Evolutionary conservation across 1,284 basidiomycete species (phyloP).

Genomic region (Rhodotorula mucilaginosa): DNA sequence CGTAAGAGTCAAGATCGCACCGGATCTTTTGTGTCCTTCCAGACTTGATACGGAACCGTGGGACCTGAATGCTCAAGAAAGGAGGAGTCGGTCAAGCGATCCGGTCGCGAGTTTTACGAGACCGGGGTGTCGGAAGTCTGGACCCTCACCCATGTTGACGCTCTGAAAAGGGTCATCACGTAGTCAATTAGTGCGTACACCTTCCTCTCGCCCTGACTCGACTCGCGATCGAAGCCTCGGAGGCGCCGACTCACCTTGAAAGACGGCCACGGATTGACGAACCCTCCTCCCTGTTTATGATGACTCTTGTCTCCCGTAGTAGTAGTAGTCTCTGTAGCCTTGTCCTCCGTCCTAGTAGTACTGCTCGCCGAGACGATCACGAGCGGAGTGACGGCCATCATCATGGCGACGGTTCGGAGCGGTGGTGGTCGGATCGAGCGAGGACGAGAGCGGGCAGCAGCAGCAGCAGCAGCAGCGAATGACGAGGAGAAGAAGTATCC

Average conservation of each 20-base stretch:
- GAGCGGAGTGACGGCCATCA: background rate
- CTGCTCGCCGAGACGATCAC: background rate
- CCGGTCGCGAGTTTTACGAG: too few species aligned
- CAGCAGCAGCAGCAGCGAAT: background rate
- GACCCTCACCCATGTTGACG: slow-evolving; percentile 1
- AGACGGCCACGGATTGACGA: slow-evolving; percentile 36
- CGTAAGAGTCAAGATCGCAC: background rate
- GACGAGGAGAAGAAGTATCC: background rate
- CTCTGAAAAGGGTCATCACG: background rate
- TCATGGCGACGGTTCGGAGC: background rate
- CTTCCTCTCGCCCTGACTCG: too few species aligned
- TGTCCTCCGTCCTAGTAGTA: too few species aligned
- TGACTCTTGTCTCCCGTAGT: slow-evolving; percentile 19
- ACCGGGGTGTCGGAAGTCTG: too few species aligned
- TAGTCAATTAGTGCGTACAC: too few species aligned
- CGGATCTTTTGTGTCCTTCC: background rate
- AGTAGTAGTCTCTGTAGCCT: background rate
- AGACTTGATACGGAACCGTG: background rate
- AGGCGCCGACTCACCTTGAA: slow-evolving; percentile 18
- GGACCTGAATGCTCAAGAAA: background rate
- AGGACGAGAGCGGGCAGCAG: background rate
- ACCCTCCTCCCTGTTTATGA: slow-evolving; percentile 30
- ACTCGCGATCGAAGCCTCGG: too few species aligned
- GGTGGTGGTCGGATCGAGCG: background rate
- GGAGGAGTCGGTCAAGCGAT: too few species aligned